Base-by-base conservation (phyloP, 768 basidiomycete species). In the Suillus subalutaceus region DNA sequence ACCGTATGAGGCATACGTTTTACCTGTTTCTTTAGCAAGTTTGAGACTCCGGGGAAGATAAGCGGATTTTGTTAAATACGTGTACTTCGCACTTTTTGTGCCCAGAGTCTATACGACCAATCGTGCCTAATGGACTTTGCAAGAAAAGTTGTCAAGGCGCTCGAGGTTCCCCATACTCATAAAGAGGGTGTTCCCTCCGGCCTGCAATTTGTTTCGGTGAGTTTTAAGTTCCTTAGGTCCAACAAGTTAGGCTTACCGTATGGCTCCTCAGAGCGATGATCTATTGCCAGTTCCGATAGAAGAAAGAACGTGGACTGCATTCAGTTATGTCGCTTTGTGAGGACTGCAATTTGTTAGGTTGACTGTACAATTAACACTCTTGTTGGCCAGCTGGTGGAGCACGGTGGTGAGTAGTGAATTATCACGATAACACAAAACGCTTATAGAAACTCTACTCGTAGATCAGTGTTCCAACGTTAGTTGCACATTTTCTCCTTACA, bases 311-410 rank as follows among this genome's bases (percentile, higher is more conserved):
- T 91, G 90, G 90, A 79, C 79, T 16, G 73, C 77, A 15, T 83
- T 80, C 75, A 88, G 87, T 74, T 90, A 88, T 74, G 76, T 89
- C 52, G 79, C 86, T 46, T 89, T 87, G 84, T 88, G 73, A 67
- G 83, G 57, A 48, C 41, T 38, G 18, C 20, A 40, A 6, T 41
- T 10, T 60, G 20, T 32, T 44, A 35, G 23, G 32, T 60, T 32
- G 30, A 32, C 6, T 12, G 41, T 12, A 20, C 30, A 8, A 20
- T 18, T 60, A 41, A 60, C 26, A 32, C 10, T 32, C 41, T 43
- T 32, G 12, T 56, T 12, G 26, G 1, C 40, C 41, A 60, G 59
- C 30, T 91, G 90, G 90, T 82, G 91, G 43, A 88, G 88, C n/a
- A 89, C 91, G 74, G 85, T 83, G 63, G 91, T 60, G 30, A 44